These are phyloP conservation scores for Collariella sp. DNA, from an alignment of 495 filamentous ascomycete species.

Conservation along the genomic window DNA sequence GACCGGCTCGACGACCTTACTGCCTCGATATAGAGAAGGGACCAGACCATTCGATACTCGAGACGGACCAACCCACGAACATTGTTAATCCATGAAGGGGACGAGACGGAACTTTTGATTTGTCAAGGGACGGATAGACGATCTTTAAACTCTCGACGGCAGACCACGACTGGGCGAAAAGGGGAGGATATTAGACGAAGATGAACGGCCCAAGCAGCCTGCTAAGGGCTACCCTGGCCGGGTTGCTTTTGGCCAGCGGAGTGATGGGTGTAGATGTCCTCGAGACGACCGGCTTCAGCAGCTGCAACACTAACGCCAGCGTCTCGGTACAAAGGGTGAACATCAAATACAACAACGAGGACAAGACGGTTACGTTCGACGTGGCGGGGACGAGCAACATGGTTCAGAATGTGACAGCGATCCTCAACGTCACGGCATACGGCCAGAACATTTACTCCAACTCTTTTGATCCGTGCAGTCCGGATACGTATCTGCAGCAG, in stretches of 20 bases:
- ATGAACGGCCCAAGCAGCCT: conserved; percentile 19
- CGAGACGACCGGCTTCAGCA: conserved; percentile 68
- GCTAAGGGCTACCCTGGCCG: conserved; percentile 30
- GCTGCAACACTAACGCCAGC: conserved; percentile 55
- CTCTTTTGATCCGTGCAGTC: conserved; percentile 72
- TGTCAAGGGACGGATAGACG: too few relatives aligned
- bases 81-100: not conserved
- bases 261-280: conserved; percentile 61
- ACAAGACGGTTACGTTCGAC: conserved; percentile 69
- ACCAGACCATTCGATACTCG: not conserved
- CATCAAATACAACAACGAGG: conserved; percentile 67
- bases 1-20: conserved; percentile 23
- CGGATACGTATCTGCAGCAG: conserved; percentile 52
- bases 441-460: conserved; percentile 74
- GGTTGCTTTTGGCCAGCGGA: conserved; percentile 26
- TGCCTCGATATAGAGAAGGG: not conserved
- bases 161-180: not conserved
- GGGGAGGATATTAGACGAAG: not conserved
- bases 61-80: not conserved
- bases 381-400: conserved; percentile 66
- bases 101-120: not conserved
- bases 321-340: conserved; percentile 68
- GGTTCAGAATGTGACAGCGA: conserved; percentile 72
- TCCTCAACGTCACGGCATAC: conserved; percentile 75
- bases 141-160: not conserved